A percentile compares a stretch with the other conserved stretches of the same genome.
These are phyloP conservation scores for Zygoascus meyerae DNA, from an alignment of 1,139 yeast genomes.

Conservation along the genomic window DNA sequence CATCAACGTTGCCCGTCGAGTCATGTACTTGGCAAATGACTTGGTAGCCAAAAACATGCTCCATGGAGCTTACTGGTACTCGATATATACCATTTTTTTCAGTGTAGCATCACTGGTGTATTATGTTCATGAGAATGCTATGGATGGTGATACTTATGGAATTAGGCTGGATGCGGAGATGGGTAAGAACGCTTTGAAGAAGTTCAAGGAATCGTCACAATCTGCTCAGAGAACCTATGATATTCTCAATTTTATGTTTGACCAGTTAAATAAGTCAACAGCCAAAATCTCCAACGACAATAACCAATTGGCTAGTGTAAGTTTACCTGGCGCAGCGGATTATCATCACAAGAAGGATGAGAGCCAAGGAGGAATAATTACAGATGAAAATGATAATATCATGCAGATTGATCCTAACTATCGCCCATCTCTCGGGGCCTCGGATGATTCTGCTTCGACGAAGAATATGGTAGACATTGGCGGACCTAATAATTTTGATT, in stretches of 20 bases:
- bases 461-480: not conserved
- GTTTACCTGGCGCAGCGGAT: constrained; percentile 3
- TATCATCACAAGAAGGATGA: not conserved
- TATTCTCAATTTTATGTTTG: constrained; percentile 72
- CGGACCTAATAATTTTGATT: not conserved
- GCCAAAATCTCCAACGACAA: constrained; percentile 6
- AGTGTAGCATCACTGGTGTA: constrained; percentile 84
- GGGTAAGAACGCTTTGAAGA: constrained; percentile 69
- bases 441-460: not conserved
- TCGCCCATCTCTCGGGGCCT: not conserved
- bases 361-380: constrained; percentile 1
- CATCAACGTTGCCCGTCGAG: constrained; percentile 78
- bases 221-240: constrained; percentile 79
- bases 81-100: constrained; percentile 86
- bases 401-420: constrained; percentile 1
- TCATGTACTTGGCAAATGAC: constrained; percentile 75
- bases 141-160: constrained; percentile 48
- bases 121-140: constrained; percentile 70
- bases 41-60: constrained; percentile 69
- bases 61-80: constrained; percentile 90
- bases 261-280: constrained; percentile 51
- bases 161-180: constrained; percentile 72
- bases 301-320: constrained; percentile 1
- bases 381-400: constrained; percentile 1
- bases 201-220: constrained; percentile 64